A percentile compares a stretch with the other conserved stretches of the same genome.
These are phyloP conservation scores for Anthoceros angustus DNA, from an alignment of 225 moss, liverwort and hornwort genomes.

Conservation along the genomic window DNA sequence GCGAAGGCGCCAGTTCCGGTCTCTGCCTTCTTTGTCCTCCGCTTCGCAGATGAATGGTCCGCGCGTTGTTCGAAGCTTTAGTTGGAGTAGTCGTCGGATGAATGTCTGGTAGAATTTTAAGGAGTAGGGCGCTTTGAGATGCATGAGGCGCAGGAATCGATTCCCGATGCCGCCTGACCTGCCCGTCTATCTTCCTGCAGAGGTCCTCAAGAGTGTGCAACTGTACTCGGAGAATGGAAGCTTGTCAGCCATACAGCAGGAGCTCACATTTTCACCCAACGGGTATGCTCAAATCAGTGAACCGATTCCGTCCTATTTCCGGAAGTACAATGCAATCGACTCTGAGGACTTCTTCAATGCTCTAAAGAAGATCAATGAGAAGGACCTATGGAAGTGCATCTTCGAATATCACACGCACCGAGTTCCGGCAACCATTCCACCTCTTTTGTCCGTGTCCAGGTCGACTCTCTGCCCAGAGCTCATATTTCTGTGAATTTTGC, in stretches of 20 bases:
- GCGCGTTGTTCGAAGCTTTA: too few relatives aligned
- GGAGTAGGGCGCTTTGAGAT: too few relatives aligned
- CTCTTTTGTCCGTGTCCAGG: slow-evolving; percentile 44
- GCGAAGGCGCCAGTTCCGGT: too few relatives aligned
- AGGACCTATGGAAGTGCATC: slow-evolving; percentile 60
- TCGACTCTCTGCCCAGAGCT: not conserved
- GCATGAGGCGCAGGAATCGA: too few relatives aligned
- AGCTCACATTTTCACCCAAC: slow-evolving; percentile 49
- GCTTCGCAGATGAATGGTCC: too few relatives aligned
- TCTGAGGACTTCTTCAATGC: slow-evolving; percentile 48
- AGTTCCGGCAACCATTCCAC: slow-evolving; percentile 44
- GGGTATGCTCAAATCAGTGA: slow-evolving; percentile 50
- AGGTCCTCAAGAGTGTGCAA: slow-evolving; percentile 60
- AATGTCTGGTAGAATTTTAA: too few relatives aligned
- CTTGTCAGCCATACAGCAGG: slow-evolving; percentile 52
- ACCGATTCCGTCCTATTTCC: slow-evolving; percentile 38
- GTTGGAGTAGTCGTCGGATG: too few relatives aligned
- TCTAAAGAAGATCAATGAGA: slow-evolving; percentile 54
- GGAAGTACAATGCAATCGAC: slow-evolving; percentile 39
- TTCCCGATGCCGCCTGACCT: too few relatives aligned
- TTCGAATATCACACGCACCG: slow-evolving; percentile 39
- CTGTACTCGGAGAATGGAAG: slow-evolving; percentile 46
- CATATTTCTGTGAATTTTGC: not conserved
- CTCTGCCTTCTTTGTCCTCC: too few relatives aligned
- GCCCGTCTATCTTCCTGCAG: slow-evolving; percentile 8